Evolutionary conservation across 1,284 basidiomycete species (phyloP), one percentile per base, ranked within the genome.

Genomic region (Rhodotorula sp.): DNA sequence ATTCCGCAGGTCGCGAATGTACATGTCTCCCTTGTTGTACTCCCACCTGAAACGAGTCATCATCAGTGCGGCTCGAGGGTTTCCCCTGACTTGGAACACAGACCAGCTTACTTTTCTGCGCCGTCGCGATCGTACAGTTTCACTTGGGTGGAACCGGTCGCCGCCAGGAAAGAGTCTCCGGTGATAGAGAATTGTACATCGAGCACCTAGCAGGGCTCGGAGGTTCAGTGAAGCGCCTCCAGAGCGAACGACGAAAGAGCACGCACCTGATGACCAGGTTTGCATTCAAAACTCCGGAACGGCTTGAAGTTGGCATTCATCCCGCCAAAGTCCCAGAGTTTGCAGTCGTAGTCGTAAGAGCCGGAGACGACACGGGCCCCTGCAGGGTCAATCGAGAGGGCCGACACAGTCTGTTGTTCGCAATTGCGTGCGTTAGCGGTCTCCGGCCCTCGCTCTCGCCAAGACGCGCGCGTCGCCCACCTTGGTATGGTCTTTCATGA

Each of bases 301-400:
- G 97, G 95, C 80, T 91, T 91, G 81, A 91, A 86, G 12, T 29
- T 43, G 7, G 81, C 76, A 78, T 91, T 91, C 96, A 99, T 99
- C 12, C 97, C 97, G 78, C 96, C 97, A 83, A 99, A 99, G 82
- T 99, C 97, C 95, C 95, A 99, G 65, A 99, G 83, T 82, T 98
- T 98, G 82, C 91, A 90, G 81, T 96, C 92, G 80, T 98, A 98
- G 83, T 99, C 97, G 82, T 97, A 91, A 23, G 91, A 91, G 16
- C 97, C 97, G 23, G 93, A 92, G 10, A 92, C 84, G 46, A 99
- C 84, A 46, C 97, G 88, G 5, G 95, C 93, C 61, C 97, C 97
- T 20, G 94, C 91, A 0, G 93, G 89, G 81, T 99, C 97, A 54
- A 99, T 84, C 0, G 92, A 87, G 39, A 99, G 84, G 1, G 96